phyloP scores from a whole-genome alignment of 2,329 filamentous ascomycete species.

The Alternaria panax region DNA sequence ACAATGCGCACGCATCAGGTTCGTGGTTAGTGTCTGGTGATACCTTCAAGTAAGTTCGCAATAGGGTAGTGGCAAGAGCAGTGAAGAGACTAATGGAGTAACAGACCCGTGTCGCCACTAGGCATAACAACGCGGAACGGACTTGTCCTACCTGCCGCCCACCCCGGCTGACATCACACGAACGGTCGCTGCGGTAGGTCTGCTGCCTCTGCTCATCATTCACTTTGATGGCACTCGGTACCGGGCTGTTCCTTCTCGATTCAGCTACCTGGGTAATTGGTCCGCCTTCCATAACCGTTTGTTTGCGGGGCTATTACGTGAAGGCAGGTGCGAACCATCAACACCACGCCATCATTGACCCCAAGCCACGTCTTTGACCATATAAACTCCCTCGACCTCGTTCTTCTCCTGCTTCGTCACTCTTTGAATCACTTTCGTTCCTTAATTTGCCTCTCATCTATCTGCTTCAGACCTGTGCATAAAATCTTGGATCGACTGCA shows the following conservation, averaged over 20 bases:
- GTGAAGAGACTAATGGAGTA: background rate
- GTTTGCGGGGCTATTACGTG: slow-evolving; percentile 18
- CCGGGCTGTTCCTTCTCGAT: background rate
- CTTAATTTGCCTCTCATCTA: slow-evolving; percentile 13
- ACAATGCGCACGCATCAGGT: slow-evolving; percentile 8
- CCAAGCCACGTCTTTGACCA: slow-evolving; percentile 13
- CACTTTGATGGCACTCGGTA: background rate
- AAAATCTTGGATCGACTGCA: slow-evolving; percentile 26
- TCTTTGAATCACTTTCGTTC: slow-evolving; percentile 9
- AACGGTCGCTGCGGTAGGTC: background rate
- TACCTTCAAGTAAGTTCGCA: slow-evolving; percentile 9
- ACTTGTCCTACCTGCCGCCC: slow-evolving; percentile 3
- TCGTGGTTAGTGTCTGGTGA: slow-evolving; percentile 11
- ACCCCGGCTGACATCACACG: background rate
- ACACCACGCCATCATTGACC: slow-evolving; percentile 17
- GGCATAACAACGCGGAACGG: slow-evolving; percentile 1
- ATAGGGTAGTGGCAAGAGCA: slow-evolving; percentile 3
- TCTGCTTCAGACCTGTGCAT: slow-evolving; percentile 21
- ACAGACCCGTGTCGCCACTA: slow-evolving; percentile 1
- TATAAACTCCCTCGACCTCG: slow-evolving; percentile 16
- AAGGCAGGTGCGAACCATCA: slow-evolving; percentile 17
- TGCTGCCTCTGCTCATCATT: slow-evolving; percentile 3
- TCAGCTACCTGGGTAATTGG: slow-evolving; percentile 4
- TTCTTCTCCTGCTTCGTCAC: slow-evolving; percentile 6
- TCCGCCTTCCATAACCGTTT: slow-evolving; percentile 10